A percentile compares a stretch with the other conserved stretches of the same genome.
Conservation (phyloP, 2,329 filamentous ascomycete species). For the Colletotrichum sp. region DNA sequence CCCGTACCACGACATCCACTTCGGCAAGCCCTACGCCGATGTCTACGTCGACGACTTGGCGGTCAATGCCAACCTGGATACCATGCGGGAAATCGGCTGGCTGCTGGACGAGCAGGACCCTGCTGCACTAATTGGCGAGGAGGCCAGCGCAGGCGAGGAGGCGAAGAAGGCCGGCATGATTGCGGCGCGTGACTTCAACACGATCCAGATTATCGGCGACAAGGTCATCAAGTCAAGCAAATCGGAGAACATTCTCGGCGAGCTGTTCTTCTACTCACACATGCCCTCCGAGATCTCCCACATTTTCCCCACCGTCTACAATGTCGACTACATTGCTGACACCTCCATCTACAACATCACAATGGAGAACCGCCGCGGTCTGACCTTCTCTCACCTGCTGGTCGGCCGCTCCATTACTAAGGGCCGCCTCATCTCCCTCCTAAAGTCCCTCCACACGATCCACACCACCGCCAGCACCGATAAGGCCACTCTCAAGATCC, state of each 20-base stretch:
- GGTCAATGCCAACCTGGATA: constrained; percentile 33
- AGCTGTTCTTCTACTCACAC: constrained; percentile 36
- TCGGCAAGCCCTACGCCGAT: constrained; percentile 33
- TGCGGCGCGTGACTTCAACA: constrained; percentile 34
- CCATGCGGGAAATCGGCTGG: constrained; percentile 33
- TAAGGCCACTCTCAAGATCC: constrained; percentile 25
- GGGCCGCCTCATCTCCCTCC: constrained; percentile 28
- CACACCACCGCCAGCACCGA: constrained; percentile 25
- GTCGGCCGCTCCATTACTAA: constrained; percentile 34
- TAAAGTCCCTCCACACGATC: constrained; percentile 28
- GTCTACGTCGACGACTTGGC: constrained; percentile 32
- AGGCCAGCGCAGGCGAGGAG: constrained; percentile 16
- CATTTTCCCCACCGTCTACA: constrained; percentile 29
- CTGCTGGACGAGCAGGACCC: constrained; percentile 28
- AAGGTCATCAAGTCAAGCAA: constrained; percentile 35
- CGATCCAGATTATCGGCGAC: constrained; percentile 32
- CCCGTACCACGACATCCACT: constrained; percentile 33
- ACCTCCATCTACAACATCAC: constrained; percentile 30
- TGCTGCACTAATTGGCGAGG: constrained; percentile 16
- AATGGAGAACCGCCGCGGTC: constrained; percentile 32
- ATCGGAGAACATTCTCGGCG: constrained; percentile 33
- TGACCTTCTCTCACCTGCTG: constrained; percentile 32
- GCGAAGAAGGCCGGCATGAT: constrained; percentile 31
- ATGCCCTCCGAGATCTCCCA: constrained; percentile 26
- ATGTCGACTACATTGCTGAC: constrained; percentile 29